Evolutionary conservation across 2,329 filamentous ascomycete species (phyloP), one percentile per base, ranked within the genome.

Genomic region (Plectosphaerella cucumerina): DNA sequence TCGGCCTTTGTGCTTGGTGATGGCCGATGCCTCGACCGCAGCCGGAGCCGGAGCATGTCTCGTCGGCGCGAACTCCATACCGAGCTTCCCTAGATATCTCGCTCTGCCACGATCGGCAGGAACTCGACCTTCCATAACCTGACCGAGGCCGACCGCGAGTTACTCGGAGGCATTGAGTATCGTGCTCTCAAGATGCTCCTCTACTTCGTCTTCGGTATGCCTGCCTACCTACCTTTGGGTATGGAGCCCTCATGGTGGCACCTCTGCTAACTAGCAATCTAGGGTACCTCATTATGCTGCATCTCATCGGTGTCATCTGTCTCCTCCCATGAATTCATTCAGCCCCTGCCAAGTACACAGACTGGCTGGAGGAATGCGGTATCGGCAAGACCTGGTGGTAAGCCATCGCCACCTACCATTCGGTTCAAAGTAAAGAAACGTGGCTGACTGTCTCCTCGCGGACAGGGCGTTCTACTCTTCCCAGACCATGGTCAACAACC

Each of bases 111-210:
- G 1, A 54, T 78, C 6, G 73, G 74, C 1, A 64, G 72, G 3
- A 78, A 77, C 52, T 76, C 72, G 1, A 60, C 68, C 18, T 77
- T 78, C 26, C 53, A 67, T 22, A 71, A 76, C 48, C 44, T 78
- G 45, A 68, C 68, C 1, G 59, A 63, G 0, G 55, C 67, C 21
- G 72, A 74, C 39, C 61, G 69, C 8, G 71, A 76, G 51, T 63
- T 66, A 17, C 62, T 80, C 0, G 76, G 77, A 1, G 77, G 76
- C 0, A 72, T 78, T 34, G 77, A 80, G 57, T 80, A 80, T 43
- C 69, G 74, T 1, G 73, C 70, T 34, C 60, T 80, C 31, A 76
- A 74, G 56, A 55, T 78, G 2, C 59, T 81, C 14, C 58, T 79
- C 14, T 76, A 76, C 54, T 73, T 79, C 51, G 66, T 71, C 0